Conservation (phyloP, 2,329 filamentous ascomycete species). For the Aurifilum marmelostoma region DNA sequence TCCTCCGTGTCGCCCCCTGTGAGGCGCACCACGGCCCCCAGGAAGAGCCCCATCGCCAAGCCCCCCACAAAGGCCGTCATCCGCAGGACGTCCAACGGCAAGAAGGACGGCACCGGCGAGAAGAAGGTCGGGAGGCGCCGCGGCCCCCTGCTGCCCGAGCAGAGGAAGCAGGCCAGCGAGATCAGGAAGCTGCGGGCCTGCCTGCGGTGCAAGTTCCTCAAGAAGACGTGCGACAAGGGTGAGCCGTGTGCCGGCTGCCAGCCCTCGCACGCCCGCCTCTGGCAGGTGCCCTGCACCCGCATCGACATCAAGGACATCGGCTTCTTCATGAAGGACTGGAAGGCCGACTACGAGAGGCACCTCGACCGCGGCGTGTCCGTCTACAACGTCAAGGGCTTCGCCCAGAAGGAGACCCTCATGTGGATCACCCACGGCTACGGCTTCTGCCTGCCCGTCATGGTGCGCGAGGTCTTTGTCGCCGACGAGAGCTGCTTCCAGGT, state of each 20-base stretch:
- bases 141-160: conserved; percentile 87
- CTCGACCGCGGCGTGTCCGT: conserved; percentile 85
- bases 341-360: conserved; percentile 93
- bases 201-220: conserved; percentile 95
- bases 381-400: conserved; percentile 89
- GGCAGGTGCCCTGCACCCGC: conserved; percentile 96
- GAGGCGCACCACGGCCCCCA: conserved; percentile 70
- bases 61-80: conserved; percentile 76
- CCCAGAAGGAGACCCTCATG: conserved; percentile 69
- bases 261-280: conserved; percentile 90
- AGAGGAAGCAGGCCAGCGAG: conserved; percentile 94
- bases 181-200: conserved; percentile 94
- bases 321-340: conserved; percentile 99
- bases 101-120: conserved; percentile 77
- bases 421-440: conserved; percentile 98
- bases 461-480: conserved; percentile 88
- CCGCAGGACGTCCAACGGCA: conserved; percentile 74
- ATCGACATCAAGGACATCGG: conserved; percentile 99
- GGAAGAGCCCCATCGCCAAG: conserved; percentile 81
- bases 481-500: conserved; percentile 92
- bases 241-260: conserved; percentile 95
- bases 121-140: conserved; percentile 92
- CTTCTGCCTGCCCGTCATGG: conserved; percentile 88
- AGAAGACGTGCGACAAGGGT: conserved; percentile 98
- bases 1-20: conserved; percentile 65